Evolutionary conservation across 495 filamentous ascomycete species (phyloP).

Genomic region (Amorphotheca resinae): DNA sequence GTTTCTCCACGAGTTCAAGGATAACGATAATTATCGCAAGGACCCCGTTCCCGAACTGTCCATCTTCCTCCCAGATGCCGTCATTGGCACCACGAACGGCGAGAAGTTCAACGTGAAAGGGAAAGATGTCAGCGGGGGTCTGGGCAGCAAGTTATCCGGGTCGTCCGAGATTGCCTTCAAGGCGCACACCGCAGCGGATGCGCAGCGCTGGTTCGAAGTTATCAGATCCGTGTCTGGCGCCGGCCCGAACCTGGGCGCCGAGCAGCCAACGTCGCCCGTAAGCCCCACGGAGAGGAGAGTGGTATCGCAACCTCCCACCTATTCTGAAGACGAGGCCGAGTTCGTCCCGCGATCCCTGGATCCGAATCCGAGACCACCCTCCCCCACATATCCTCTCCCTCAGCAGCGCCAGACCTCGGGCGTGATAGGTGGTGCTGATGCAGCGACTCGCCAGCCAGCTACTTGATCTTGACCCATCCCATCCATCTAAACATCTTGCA

Average conservation of each 20-base stretch:
- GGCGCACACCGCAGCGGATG: conserved; percentile 61
- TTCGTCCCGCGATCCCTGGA: neutral
- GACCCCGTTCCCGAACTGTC: conserved; percentile 79
- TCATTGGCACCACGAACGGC: conserved; percentile 59
- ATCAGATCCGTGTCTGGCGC: conserved; percentile 36
- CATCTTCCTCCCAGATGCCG: conserved; percentile 85
- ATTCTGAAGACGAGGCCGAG: conserved; percentile 9
- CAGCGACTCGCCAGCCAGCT: neutral
- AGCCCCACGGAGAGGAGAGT: conserved; percentile 16
- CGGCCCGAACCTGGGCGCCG: conserved; percentile 5
- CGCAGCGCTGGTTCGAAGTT: conserved; percentile 70
- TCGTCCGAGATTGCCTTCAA: conserved; percentile 41
- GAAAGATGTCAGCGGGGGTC: conserved; percentile 53
- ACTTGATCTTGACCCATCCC: too few species aligned
- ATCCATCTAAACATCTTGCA: conserved; percentile 25
- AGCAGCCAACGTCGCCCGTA: conserved; percentile 24
- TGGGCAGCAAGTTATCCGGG: conserved; percentile 40
- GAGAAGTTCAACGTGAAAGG: conserved; percentile 90
- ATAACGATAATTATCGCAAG: conserved; percentile 67
- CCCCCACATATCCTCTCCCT: neutral
- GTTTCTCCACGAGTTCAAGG: conserved; percentile 93
- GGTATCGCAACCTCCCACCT: conserved; percentile 14
- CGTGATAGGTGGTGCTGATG: neutral
- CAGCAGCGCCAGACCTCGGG: neutral
- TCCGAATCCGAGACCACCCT: neutral